Conservation (phyloP, 2,329 filamentous ascomycete species). For the Helotiales sp. region DNA sequence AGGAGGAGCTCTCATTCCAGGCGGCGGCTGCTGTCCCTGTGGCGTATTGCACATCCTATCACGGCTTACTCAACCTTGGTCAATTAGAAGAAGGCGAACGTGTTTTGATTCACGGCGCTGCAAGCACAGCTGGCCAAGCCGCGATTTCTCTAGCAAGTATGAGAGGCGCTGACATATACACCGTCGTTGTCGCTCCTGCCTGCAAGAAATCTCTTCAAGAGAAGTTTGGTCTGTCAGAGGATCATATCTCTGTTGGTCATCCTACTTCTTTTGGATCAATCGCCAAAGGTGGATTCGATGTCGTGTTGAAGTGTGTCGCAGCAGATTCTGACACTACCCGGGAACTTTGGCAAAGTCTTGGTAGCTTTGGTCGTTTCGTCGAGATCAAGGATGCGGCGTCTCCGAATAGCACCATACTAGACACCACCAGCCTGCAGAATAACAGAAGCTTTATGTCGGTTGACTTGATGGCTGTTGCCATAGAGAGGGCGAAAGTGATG, state of each 20-base stretch:
- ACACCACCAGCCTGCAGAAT: no score
- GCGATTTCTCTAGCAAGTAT: constrained; percentile 33
- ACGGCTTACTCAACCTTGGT: constrained; percentile 20
- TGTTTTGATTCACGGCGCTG: constrained; percentile 35
- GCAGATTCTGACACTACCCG: constrained; percentile 24
- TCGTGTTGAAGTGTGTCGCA: constrained; percentile 30
- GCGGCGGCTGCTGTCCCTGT: constrained; percentile 20
- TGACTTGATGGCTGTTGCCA: not conserved
- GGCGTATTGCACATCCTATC: constrained; percentile 21
- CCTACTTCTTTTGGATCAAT: constrained; percentile 26
- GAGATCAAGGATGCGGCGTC: constrained; percentile 38
- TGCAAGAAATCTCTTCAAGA: constrained; percentile 17
- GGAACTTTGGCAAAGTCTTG: constrained; percentile 36
- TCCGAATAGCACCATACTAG: not conserved
- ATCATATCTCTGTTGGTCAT: constrained; percentile 7
- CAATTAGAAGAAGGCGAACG: constrained; percentile 24
- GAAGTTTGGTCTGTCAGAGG: constrained; percentile 12
- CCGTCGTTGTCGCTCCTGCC: constrained; percentile 19
- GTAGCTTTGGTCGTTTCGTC: constrained; percentile 38
- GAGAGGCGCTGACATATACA: constrained; percentile 32
- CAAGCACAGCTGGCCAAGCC: constrained; percentile 36
- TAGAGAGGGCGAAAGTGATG: not conserved
- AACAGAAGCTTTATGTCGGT: not conserved
- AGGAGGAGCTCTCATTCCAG: no score
- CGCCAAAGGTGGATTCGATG: constrained; percentile 30